These are phyloP conservation scores for Naganishia vishniacii DNA, from an alignment of 768 basidiomycete genomes.

Conservation along the genomic window DNA sequence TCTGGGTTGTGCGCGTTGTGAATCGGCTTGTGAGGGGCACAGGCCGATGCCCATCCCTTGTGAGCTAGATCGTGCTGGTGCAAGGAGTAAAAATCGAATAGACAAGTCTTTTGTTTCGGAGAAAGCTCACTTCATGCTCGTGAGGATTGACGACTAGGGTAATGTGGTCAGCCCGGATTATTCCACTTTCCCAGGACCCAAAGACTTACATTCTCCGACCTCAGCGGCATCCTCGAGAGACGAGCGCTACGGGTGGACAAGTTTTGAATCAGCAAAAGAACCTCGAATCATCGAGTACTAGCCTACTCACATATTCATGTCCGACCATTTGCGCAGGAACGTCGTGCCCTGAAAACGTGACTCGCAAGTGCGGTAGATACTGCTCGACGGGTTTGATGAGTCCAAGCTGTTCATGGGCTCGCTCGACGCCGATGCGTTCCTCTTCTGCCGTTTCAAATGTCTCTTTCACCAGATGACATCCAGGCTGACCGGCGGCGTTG, in stretches of 20 bases:
- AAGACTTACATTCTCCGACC: slow-evolving; percentile 39
- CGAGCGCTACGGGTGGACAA: slow-evolving; percentile 32
- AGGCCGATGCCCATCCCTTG: slow-evolving; percentile 45
- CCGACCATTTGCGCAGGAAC: slow-evolving; percentile 44
- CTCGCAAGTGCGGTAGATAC: slow-evolving; percentile 34
- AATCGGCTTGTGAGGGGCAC: slow-evolving; percentile 43
- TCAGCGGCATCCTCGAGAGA: slow-evolving; percentile 40
- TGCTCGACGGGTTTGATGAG: slow-evolving; percentile 36
- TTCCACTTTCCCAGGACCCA: background rate
- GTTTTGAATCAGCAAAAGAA: slow-evolving; percentile 1
- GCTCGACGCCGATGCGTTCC: slow-evolving; percentile 32
- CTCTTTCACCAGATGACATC: slow-evolving; percentile 26
- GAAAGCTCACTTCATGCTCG: slow-evolving; percentile 38
- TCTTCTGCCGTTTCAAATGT: slow-evolving; percentile 31
- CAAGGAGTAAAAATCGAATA: background rate
- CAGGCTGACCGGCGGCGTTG: slow-evolving; percentile 26
- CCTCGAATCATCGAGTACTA: background rate
- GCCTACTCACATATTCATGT: slow-evolving; percentile 43
- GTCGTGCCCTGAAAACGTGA: slow-evolving; percentile 43
- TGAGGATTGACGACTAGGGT: slow-evolving; percentile 37
- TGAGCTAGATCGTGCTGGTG: slow-evolving; percentile 38
- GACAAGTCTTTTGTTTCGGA: background rate
- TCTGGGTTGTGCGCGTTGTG: slow-evolving; percentile 32
- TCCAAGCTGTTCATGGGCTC: slow-evolving; percentile 38
- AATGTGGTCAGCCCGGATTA: background rate